Conservation (phyloP, 768 basidiomycete genomes). For the Serendipita indica region DNA sequence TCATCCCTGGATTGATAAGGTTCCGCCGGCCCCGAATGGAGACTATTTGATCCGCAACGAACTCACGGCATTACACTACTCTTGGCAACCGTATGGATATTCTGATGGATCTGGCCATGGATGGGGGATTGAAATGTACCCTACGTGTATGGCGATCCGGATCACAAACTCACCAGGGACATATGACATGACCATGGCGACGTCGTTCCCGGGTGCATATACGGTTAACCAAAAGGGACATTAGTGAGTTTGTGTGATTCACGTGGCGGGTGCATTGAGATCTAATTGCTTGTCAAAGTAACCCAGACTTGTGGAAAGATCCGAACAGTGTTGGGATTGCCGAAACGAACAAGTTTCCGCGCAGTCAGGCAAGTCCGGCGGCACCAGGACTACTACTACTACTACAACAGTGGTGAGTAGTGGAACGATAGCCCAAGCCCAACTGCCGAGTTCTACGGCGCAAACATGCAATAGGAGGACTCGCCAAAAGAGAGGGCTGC, state of each 20-base stretch:
- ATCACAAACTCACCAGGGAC: not conserved
- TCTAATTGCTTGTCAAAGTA: not conserved
- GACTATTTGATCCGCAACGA: slow-evolving; percentile 7
- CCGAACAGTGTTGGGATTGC: not conserved
- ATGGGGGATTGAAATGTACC: not conserved
- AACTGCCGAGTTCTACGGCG: not conserved
- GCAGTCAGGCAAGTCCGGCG: not conserved
- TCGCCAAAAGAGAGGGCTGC: too few species aligned
- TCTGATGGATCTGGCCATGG: not conserved
- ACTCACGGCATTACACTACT: slow-evolving; percentile 3
- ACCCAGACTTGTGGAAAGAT: not conserved
- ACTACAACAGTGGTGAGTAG: not conserved
- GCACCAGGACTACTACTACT: not conserved
- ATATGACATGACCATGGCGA: not conserved
- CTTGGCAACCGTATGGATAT: not conserved
- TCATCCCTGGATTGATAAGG: not conserved
- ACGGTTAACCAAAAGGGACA: not conserved
- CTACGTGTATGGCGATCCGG: not conserved
- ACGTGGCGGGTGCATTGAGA: not conserved
- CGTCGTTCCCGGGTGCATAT: not conserved
- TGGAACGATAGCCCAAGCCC: not conserved
- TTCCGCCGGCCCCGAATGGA: not conserved
- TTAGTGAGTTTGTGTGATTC: not conserved
- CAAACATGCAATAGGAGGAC: not conserved
- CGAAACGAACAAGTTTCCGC: not conserved